These are phyloP conservation scores for Euphorbia tirucalli DNA, from an alignment of 345 rosid species.

Conservation along the genomic window DNA sequence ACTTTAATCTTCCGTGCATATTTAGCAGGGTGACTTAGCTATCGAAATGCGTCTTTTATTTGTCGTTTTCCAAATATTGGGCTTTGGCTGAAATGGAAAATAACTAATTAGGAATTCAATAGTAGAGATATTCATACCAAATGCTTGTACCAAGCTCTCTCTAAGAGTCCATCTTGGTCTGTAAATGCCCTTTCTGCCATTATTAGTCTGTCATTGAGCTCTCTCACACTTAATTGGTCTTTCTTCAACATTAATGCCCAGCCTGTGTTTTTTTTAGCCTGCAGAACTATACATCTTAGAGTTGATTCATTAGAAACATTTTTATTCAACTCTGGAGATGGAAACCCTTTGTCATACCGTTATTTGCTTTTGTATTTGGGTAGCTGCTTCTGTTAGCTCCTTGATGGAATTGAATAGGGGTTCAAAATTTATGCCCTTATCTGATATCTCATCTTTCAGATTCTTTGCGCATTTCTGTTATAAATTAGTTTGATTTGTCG, in stretches of 20 bases:
- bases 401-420: slow-evolving; percentile 58
- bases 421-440: slow-evolving; percentile 35
- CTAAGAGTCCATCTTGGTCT: slow-evolving; percentile 65
- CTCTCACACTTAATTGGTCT: slow-evolving; percentile 44
- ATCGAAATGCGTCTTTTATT: no score
- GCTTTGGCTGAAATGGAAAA: neutral
- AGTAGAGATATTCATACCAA: slow-evolving; percentile 39
- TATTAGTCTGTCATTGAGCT: slow-evolving; percentile 72
- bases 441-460: slow-evolving; percentile 44
- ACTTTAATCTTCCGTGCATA: neutral
- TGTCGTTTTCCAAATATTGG: no score
- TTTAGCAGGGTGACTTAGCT: slow-evolving; percentile 1
- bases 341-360: slow-evolving; percentile 36
- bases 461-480: slow-evolving; percentile 51
- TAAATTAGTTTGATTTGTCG: slow-evolving; percentile 16
- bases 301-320: neutral
- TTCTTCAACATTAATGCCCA: slow-evolving; percentile 36
- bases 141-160: slow-evolving; percentile 71
- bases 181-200: slow-evolving; percentile 80
- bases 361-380: slow-evolving; percentile 42
- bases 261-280: slow-evolving; percentile 37
- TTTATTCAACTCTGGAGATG: slow-evolving; percentile 11
- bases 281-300: slow-evolving; percentile 16
- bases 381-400: slow-evolving; percentile 54
- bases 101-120: slow-evolving; percentile 1